phyloP scores from a whole-genome alignment of 176 grass and related monocot species.

The Guadua angustifolia region DNA sequence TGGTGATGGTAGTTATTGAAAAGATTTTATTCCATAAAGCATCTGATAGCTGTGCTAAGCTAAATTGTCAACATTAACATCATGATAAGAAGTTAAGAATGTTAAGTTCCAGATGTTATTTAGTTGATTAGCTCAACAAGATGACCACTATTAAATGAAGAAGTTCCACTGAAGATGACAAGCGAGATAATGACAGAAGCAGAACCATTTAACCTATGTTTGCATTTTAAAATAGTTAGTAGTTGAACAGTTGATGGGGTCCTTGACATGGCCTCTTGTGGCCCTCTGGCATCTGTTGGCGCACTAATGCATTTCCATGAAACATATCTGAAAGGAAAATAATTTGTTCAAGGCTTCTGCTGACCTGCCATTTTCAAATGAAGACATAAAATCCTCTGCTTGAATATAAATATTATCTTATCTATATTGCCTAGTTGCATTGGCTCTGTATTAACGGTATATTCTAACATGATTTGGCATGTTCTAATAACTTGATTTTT shows the following conservation, averaged over 20 bases:
- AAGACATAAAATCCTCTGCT: not conserved
- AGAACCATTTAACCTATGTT: not conserved
- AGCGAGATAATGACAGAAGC: slow-evolving; percentile 23
- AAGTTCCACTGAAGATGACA: not conserved
- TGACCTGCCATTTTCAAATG: not conserved
- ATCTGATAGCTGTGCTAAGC: slow-evolving; percentile 25
- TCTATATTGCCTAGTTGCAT: slow-evolving; percentile 21
- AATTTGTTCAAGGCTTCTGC: not conserved
- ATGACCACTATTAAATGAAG: not conserved
- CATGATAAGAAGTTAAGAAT: slow-evolving; percentile 16
- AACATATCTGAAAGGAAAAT: slow-evolving; percentile 7
- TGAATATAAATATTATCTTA: not conserved
- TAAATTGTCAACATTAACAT: slow-evolving; percentile 34
- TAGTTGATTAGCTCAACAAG: slow-evolving; percentile 11
- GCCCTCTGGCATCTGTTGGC: slow-evolving; percentile 5
- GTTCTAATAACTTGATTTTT: not conserved
- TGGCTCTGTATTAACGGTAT: not conserved
- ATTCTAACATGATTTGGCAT: slow-evolving; percentile 29
- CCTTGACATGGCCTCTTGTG: slow-evolving; percentile 7
- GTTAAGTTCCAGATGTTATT: not conserved
- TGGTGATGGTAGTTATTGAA: slow-evolving; percentile 15
- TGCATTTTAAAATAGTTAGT: slow-evolving; percentile 19
- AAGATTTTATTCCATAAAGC: slow-evolving; percentile 9
- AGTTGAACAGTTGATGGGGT: slow-evolving; percentile 20
- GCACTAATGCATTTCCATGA: slow-evolving; percentile 2